These are phyloP conservation scores for Teunomyces panamensis DNA, from an alignment of 805 yeast species.

Conservation along the genomic window DNA sequence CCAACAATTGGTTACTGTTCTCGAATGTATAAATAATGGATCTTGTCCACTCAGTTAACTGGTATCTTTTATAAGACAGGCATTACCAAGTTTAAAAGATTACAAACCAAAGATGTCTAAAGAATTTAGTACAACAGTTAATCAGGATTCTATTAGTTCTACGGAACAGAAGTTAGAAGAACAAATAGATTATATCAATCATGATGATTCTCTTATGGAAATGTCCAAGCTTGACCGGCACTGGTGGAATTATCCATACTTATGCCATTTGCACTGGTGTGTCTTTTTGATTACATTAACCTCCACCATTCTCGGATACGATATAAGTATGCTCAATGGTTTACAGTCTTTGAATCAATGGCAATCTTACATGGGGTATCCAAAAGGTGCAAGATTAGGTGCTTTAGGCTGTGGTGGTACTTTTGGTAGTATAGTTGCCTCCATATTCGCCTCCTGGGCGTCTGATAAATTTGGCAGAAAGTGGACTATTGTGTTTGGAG, in stretches of 20 bases:
- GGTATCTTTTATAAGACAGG: not conserved
- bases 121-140: not conserved
- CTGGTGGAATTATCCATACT: slow-evolving; percentile 37
- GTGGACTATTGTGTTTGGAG: slow-evolving; percentile 22
- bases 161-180: not conserved
- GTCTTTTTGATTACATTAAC: slow-evolving; percentile 43
- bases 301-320: slow-evolving; percentile 40
- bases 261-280: slow-evolving; percentile 34
- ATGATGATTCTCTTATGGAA: slow-evolving; percentile 2
- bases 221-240: slow-evolving; percentile 15
- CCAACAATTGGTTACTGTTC: not conserved
- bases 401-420: slow-evolving; percentile 19
- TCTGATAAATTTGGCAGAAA: slow-evolving; percentile 44
- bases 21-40: not conserved
- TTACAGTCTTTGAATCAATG: slow-evolving; percentile 45
- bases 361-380: slow-evolving; percentile 32
- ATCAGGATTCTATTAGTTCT: slow-evolving; percentile 3
- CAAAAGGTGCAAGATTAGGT: slow-evolving; percentile 19
- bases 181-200: not conserved
- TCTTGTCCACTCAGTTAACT: not conserved
- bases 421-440: slow-evolving; percentile 39
- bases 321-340: slow-evolving; percentile 44
- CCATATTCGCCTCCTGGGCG: slow-evolving; percentile 25
- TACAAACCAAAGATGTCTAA: slow-evolving; percentile 13
- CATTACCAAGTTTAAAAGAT: not conserved